A percentile compares a stretch with the other conserved stretches of the same genome.
These are phyloP conservation scores for Trametes cinnabarina DNA, from an alignment of 768 basidiomycete species.

Conservation along the genomic window DNA sequence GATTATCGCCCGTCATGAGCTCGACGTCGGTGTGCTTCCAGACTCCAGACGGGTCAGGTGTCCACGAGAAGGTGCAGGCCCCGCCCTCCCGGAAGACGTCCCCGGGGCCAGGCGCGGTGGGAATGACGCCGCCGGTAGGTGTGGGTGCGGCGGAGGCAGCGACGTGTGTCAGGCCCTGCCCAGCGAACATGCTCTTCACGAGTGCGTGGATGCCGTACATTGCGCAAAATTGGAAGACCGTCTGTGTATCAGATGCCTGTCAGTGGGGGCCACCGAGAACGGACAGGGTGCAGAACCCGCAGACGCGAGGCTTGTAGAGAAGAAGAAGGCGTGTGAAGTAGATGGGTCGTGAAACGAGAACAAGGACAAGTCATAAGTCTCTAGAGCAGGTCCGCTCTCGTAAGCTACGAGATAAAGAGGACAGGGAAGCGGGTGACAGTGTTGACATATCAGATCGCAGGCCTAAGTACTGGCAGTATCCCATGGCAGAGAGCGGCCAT, in stretches of 20 bases:
- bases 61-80: conserved; percentile 59
- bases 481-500: neutral
- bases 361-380: too few species aligned
- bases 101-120: conserved; percentile 59
- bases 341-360: too few species aligned
- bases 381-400: neutral
- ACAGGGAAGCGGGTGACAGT: neutral
- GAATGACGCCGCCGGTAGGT: conserved; percentile 29
- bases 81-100: conserved; percentile 54
- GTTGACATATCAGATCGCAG: neutral
- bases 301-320: too few species aligned
- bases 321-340: too few species aligned
- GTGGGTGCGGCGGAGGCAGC: neutral
- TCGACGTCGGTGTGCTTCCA: conserved; percentile 77
- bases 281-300: too few species aligned
- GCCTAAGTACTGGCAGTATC: neutral
- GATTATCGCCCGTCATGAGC: conserved; percentile 79
- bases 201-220: conserved; percentile 1
- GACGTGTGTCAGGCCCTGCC: conserved; percentile 1
- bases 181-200: neutral
- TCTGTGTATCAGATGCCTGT: too few species aligned
- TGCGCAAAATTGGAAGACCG: too few species aligned
- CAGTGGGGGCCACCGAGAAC: too few species aligned
- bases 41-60: conserved; percentile 49
- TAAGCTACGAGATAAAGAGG: neutral